These are phyloP conservation scores for Aspergillus incahuasiensis DNA, from an alignment of 495 filamentous ascomycete genomes.

Conservation along the genomic window DNA sequence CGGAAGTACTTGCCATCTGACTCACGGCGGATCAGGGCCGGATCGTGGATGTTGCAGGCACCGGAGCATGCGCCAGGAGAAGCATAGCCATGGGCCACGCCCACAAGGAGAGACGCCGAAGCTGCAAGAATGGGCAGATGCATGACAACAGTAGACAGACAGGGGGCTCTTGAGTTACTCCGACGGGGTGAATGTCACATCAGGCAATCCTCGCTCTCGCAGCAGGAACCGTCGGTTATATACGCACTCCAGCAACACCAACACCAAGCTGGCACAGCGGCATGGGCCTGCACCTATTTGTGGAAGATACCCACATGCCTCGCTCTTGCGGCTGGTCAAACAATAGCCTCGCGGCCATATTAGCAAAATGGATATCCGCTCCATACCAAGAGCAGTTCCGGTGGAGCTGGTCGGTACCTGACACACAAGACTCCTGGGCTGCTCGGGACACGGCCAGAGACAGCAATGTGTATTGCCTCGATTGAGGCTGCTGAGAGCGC, in stretches of 20 bases:
- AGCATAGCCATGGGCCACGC: conserved; percentile 40
- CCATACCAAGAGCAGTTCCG: conserved; percentile 2
- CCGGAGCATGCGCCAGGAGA: conserved; percentile 57
- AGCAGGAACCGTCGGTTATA: conserved; percentile 2
- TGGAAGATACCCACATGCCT: neutral
- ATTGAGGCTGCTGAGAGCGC: neutral
- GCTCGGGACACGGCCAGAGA: too few species aligned
- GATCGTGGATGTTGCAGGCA: conserved; percentile 60
- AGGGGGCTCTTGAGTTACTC: neutral
- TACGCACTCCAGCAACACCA: neutral
- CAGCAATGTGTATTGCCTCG: neutral
- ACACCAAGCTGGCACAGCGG: too few species aligned
- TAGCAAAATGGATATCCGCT: neutral
- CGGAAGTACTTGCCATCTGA: conserved; percentile 67
- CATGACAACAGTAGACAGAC: neutral
- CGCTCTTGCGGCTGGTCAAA: neutral
- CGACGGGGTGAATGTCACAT: neutral
- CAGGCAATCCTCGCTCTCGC: neutral
- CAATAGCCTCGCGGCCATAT: neutral
- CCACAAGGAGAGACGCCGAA: conserved; percentile 4
- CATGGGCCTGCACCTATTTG: conserved; percentile 1
- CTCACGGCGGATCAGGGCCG: conserved; percentile 55
- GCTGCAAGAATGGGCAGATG: conserved; percentile 5
- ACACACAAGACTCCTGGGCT: neutral
- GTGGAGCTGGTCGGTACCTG: conserved; percentile 1